Conservation (phyloP, 768 basidiomycete species). For the Lactarius tabidus region DNA sequence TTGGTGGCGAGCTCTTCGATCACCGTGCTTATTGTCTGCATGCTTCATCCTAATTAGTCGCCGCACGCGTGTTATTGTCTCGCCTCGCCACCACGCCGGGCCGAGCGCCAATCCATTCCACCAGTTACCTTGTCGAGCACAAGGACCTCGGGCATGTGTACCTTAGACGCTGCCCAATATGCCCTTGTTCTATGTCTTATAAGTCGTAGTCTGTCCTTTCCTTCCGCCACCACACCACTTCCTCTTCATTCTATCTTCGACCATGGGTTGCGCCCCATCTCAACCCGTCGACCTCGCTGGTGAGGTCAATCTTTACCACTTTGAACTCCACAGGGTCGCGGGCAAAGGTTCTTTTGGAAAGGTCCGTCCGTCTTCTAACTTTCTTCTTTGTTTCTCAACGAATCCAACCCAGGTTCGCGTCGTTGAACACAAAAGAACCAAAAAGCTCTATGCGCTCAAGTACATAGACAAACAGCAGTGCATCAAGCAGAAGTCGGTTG, state of each 20-base stretch:
- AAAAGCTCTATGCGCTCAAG: conserved; percentile 50
- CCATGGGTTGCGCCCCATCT: conserved; percentile 33
- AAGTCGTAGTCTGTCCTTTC: conserved; percentile 4
- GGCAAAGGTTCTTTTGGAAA: conserved; percentile 99
- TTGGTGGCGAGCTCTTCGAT: conserved; percentile 5
- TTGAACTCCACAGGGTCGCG: conserved; percentile 90
- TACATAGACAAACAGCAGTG: conserved; percentile 56
- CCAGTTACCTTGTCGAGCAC: conserved; percentile 18
- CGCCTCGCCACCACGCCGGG: conserved; percentile 3
- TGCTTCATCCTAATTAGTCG: not conserved
- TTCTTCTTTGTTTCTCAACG: not conserved
- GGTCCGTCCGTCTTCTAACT: conserved; percentile 42
- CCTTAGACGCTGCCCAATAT: not conserved
- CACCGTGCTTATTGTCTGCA: not conserved
- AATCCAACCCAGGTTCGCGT: conserved; percentile 43
- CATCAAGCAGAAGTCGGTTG: conserved; percentile 47
- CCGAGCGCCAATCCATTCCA: conserved; percentile 9
- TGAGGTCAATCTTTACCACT: conserved; percentile 87
- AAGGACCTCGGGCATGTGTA: conserved; percentile 7
- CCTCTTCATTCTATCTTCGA: conserved; percentile 14
- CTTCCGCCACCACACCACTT: not conserved
- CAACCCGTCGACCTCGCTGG: conserved; percentile 54
- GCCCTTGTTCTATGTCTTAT: conserved; percentile 21
- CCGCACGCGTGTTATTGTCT: conserved; percentile 12
- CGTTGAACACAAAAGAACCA: conserved; percentile 52